Percentiles rank a stretch among this genome's conserved stretches.
phyloP scores from a whole-genome alignment of 495 filamentous ascomycete genomes.

The Massariosphaeria phaeospora region DNA sequence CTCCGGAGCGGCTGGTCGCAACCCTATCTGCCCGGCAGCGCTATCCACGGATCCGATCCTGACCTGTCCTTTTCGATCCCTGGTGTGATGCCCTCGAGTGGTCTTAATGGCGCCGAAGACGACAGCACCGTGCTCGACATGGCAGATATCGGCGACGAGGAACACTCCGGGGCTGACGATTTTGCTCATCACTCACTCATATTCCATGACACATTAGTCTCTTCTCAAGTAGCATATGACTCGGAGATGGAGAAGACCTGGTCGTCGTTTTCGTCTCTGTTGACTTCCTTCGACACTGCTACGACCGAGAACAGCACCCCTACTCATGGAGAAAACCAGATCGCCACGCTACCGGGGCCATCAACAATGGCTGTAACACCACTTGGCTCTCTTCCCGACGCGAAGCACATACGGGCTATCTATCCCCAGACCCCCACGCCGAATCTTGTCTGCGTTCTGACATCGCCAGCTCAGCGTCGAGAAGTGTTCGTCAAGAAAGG shows the following conservation, averaged over 20 bases:
- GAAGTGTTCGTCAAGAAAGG: conserved; percentile 50
- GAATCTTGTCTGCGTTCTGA: conserved; percentile 72
- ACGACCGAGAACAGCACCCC: conserved; percentile 3
- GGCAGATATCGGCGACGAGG: background rate
- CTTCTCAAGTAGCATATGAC: conserved; percentile 19
- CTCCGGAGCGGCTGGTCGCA: conserved; percentile 24
- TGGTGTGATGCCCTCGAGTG: background rate
- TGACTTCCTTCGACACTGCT: conserved; percentile 8
- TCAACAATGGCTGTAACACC: conserved; percentile 46
- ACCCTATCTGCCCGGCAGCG: conserved; percentile 17
- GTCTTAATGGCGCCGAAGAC: background rate
- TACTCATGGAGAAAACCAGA: background rate
- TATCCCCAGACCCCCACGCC: conserved; percentile 73
- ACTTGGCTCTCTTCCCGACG: conserved; percentile 65
- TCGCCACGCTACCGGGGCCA: conserved; percentile 1
- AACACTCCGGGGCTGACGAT: background rate
- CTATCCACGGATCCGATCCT: background rate
- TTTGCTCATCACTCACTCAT: conserved; percentile 25
- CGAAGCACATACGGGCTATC: conserved; percentile 61
- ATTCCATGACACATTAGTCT: conserved; percentile 24
- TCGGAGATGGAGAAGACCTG: conserved; percentile 1
- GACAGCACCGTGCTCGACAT: background rate
- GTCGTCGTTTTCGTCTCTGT: conserved; percentile 6
- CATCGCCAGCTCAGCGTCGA: conserved; percentile 64
- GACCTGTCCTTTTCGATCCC: conserved; percentile 11